Evolutionary conservation across 129 eudicot species (phyloP), one percentile per base, ranked within the genome.

Genomic region (Tagetes patula): DNA sequence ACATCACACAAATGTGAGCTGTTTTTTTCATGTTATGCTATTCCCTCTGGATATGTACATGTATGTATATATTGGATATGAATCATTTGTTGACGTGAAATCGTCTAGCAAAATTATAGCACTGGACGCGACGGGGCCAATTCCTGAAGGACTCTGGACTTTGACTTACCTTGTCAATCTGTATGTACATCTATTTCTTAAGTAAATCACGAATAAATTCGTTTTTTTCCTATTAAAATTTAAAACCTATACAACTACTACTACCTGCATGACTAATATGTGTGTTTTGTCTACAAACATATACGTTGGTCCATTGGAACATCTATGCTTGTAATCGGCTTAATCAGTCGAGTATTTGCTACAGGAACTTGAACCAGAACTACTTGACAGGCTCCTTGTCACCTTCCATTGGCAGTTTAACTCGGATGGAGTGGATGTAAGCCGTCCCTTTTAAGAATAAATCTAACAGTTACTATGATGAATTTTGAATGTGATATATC

Each of bases 91-190:
- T 20, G 27, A 20, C 27, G 27, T 20, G 27, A 20, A 20, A 20
- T 61, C 37, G 49, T 1, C 50, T 87, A 91, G 97, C 79, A 83
- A 81, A 76, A 85, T 87, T 56, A 80, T 69, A 70, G 84, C 82
- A 34, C 0, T 75, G 75, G 85, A 87, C 30, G 84, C 76, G 34
- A 62, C 39, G 46, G 88, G 90, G 33, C 77, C 69, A 1, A 50
- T 87, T 50, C 93, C 96, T 0, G 91, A 90, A 53, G 92, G 85
- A 84, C 92, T 91, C 7, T 91, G 92, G 92, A 84, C 71, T 74
- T 76, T 91, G 79, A 82, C 71, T 61, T 84, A 66, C 81, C 90
- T 88, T 61, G 49, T 49, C 34, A 80, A 79, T 81, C 74, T 88
- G 97, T 91, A 86, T 71, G 92, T 38, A 32, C 27, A 20, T 20